Evolutionary conservation across 176 grass and related monocot genomes (phyloP).

Genomic region (Coix lacrymajobi): DNA sequence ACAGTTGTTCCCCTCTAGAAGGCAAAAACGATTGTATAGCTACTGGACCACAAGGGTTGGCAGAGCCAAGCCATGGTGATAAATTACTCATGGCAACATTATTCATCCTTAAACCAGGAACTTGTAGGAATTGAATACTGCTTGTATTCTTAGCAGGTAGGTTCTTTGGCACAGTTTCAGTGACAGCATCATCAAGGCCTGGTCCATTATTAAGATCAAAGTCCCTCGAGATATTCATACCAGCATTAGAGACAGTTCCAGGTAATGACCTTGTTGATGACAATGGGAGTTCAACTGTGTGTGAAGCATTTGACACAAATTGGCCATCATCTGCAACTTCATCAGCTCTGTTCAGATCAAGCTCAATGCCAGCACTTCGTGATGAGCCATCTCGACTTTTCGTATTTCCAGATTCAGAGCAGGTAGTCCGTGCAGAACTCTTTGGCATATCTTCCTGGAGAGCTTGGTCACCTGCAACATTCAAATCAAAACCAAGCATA

Average conservation of each 20-base stretch:
- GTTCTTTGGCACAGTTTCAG: slow-evolving; percentile 43
- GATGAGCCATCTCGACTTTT: slow-evolving; percentile 24
- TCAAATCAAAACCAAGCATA: slow-evolving; percentile 67
- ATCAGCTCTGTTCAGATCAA: slow-evolving; percentile 72
- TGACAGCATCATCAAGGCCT: slow-evolving; percentile 57
- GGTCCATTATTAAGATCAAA: slow-evolving; percentile 87
- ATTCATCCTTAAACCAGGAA: slow-evolving; percentile 50
- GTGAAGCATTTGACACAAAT: slow-evolving; percentile 19
- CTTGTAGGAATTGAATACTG: slow-evolving; percentile 44
- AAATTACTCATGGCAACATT: slow-evolving; percentile 46
- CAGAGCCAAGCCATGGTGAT: slow-evolving; percentile 54
- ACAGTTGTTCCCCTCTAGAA: slow-evolving; percentile 60
- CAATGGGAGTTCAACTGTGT: slow-evolving; percentile 48
- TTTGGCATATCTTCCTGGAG: slow-evolving; percentile 45
- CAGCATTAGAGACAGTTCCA: slow-evolving; percentile 29
- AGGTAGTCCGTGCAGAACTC: slow-evolving; percentile 46
- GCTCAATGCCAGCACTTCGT: slow-evolving; percentile 46
- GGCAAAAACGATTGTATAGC: slow-evolving; percentile 62
- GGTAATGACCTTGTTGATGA: slow-evolving; percentile 28
- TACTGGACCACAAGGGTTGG: slow-evolving; percentile 44
- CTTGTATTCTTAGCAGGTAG: slow-evolving; percentile 35
- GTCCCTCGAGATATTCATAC: slow-evolving; percentile 42
- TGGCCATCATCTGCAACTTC: slow-evolving; percentile 54
- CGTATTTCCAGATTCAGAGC: slow-evolving; percentile 38
- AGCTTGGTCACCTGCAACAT: slow-evolving; percentile 69